Evolutionary conservation across 129 eudicot genomes (phyloP).

Genomic region (Erigeron canadensis): DNA sequence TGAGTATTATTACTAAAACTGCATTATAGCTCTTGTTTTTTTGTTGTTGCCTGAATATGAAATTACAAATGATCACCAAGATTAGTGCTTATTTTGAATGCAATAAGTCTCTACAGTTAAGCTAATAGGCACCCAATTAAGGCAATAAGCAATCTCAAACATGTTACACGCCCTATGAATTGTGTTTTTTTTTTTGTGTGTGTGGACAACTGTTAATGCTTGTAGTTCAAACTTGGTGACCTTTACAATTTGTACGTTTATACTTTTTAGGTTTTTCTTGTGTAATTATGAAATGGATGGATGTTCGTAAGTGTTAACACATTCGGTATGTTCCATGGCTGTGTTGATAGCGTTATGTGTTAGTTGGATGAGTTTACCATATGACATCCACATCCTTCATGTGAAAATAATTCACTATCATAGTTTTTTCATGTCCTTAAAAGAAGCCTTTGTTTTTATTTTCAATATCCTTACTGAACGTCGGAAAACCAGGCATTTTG

Average conservation of each 20-base stretch:
- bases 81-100: too few species aligned
- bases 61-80: not conserved
- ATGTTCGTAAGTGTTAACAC: too few species aligned
- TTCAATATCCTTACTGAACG: not conserved
- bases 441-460: constrained; percentile 1
- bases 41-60: not conserved
- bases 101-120: too few species aligned
- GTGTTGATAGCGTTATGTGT: constrained; percentile 10
- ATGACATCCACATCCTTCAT: not conserved
- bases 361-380: not conserved
- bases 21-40: not conserved
- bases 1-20: too few species aligned
- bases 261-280: too few species aligned
- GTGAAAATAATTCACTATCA: not conserved
- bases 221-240: constrained; percentile 3
- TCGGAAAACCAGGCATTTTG: not conserved
- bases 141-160: too few species aligned
- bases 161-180: not conserved
- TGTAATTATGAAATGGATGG: too few species aligned
- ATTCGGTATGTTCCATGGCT: constrained; percentile 1
- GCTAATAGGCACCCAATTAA: too few species aligned
- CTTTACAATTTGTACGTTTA: too few species aligned
- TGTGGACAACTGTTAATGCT: constrained; percentile 21
- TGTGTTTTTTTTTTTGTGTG: constrained; percentile 5
- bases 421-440: constrained; percentile 10